phyloP scores from a whole-genome alignment of 768 basidiomycete genomes.

The Lactarius pseudohatsudake region DNA sequence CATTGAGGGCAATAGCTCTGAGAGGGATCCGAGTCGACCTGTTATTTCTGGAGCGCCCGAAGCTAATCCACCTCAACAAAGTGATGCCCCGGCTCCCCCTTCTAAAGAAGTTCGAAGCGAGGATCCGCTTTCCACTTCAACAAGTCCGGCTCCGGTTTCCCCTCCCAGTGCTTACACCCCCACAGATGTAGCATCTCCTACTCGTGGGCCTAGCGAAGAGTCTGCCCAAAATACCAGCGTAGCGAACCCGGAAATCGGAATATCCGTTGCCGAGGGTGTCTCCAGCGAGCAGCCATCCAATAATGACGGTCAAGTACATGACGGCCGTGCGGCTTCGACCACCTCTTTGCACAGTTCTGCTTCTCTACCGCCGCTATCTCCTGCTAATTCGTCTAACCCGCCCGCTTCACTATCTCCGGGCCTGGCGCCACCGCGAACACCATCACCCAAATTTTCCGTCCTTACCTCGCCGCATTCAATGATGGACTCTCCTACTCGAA shows the following conservation, averaged over 20 bases:
- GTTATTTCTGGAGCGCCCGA: not conserved
- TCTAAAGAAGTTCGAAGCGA: not conserved
- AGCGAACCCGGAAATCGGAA: not conserved
- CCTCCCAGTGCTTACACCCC: constrained; percentile 17
- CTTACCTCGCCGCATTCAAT: constrained; percentile 44
- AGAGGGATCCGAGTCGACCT: constrained; percentile 19
- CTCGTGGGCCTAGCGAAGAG: not conserved
- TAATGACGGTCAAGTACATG: not conserved
- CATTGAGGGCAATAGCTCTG: constrained; percentile 48
- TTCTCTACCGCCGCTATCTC: constrained; percentile 26
- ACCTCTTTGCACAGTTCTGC: constrained; percentile 19
- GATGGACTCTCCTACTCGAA: constrained; percentile 21
- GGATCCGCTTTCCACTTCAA: not conserved
- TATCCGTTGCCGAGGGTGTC: not conserved
- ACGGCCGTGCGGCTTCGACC: constrained; percentile 8
- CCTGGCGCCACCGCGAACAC: constrained; percentile 13
- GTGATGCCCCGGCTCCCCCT: not conserved
- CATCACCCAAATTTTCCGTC: constrained; percentile 31
- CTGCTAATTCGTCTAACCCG: constrained; percentile 17
- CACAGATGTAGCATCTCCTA: not conserved
- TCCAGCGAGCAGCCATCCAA: constrained; percentile 1
- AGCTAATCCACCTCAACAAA: not conserved
- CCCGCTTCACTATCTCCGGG: constrained; percentile 15
- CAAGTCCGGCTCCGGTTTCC: constrained; percentile 7
- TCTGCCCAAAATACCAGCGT: not conserved